Base-by-base conservation (phyloP, 1,284 basidiomycete species). In the Rhodotorula sp. region DNA sequence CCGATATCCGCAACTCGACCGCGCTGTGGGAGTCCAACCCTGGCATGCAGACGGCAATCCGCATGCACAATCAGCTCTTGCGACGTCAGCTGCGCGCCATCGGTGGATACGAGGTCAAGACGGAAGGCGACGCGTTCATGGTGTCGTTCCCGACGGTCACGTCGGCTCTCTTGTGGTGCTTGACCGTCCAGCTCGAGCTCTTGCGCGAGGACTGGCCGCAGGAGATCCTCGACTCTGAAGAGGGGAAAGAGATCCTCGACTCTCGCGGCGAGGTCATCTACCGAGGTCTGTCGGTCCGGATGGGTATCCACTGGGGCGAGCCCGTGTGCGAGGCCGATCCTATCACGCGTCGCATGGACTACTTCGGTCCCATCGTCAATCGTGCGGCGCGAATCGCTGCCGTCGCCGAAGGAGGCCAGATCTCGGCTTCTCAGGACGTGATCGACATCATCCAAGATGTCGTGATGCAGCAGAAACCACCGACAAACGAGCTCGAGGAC, bases 61-160 rank as follows among this genome's bases (percentile, higher is more conserved):
- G 90, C 52, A 83, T 94, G 79, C 97, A 99, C 83, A 97, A 98
- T 81, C 86, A 85, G 70, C 84, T 98, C 21, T 85, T 99, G 69
- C 89, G 95, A 31, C 86, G 95, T 16, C 90, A 92, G 76, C 83
- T 99, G 57, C 88, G 95, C 47, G 85, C 91, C 64, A 95, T 95
- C 79, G 95, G 94, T 56, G 97, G 97, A 0, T 99, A 98, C 82
- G 95, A 99, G 82, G 95, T 98, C 78, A 99, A 99, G 83, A 99
- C 97, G 28, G 97, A 99, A 89, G 97, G 97, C 50, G 97, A 99
- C 79, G 90, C 95, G 0, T 99, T 99, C 84, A 97, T 99, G 92
- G 95, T 95, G 61, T 95, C 94, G 23, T 99, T 99, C 86, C 91
- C 91, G 15, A 91, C 88, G 7, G 88, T 94, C 14, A 85, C 92